These are phyloP conservation scores for Mrakia frigida DNA, from an alignment of 768 basidiomycete genomes.

Conservation along the genomic window DNA sequence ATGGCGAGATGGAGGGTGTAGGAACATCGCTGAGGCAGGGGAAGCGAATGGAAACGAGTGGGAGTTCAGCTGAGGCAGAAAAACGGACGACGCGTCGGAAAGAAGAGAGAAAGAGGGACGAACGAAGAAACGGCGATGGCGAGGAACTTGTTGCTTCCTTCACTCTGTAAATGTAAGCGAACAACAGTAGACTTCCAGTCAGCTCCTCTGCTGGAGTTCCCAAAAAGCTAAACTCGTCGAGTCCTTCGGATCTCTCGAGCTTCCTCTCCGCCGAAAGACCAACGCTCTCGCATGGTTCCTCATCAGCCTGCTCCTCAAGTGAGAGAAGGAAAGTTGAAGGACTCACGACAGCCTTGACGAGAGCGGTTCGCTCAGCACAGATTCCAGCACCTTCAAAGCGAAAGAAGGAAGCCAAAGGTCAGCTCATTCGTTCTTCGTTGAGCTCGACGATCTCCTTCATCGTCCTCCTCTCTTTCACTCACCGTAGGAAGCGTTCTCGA, in stretches of 20 bases:
- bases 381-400: conserved; percentile 66
- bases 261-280: conserved; percentile 5
- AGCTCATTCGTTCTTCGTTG: neutral
- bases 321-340: neutral
- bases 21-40: conserved; percentile 58
- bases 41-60: too few relatives aligned
- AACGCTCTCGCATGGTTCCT: neutral
- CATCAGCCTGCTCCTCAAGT: neutral
- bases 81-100: neutral
- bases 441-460: neutral
- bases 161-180: conserved; percentile 55
- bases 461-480: conserved; percentile 19
- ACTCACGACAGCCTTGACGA: conserved; percentile 88
- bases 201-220: neutral
- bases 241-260: neutral
- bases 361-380: conserved; percentile 89
- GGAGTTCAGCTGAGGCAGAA: neutral
- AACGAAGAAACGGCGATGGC: conserved; percentile 54
- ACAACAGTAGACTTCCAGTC: neutral
- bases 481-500: conserved; percentile 95
- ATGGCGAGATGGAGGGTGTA: conserved; percentile 63
- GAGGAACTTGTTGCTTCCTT: conserved; percentile 63
- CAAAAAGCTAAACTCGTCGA: neutral
- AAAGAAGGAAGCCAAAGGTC: neutral
- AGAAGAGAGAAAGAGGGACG: neutral